Conservation (phyloP, 768 basidiomycete species). For the Roridomyces roridus region DNA sequence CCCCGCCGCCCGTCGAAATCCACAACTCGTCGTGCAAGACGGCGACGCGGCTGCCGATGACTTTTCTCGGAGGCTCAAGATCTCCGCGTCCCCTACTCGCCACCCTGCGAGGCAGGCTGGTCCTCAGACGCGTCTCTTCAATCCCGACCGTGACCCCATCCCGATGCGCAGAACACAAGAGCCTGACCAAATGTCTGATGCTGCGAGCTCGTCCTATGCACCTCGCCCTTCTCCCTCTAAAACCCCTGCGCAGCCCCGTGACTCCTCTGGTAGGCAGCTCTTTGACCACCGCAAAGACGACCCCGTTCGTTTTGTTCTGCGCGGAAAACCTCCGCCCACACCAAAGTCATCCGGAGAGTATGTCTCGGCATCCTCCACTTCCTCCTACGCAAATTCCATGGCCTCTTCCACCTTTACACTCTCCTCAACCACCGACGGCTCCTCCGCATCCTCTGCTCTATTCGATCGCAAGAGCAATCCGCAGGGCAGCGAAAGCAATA, state of each 20-base stretch:
- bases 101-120: constrained; percentile 40
- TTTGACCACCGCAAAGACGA: constrained; percentile 94
- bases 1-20: constrained; percentile 41
- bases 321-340: constrained; percentile 54
- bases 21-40: constrained; percentile 40
- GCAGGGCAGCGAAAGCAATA: constrained; percentile 59
- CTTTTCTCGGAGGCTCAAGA: constrained; percentile 74
- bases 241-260: constrained; percentile 34
- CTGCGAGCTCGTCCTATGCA: constrained; percentile 57
- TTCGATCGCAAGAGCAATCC: constrained; percentile 60
- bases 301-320: constrained; percentile 82
- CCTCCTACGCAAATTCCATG: constrained; percentile 74
- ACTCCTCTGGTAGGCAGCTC: constrained; percentile 59
- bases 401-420: constrained; percentile 75
- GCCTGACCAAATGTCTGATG: constrained; percentile 68
- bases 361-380: constrained; percentile 76
- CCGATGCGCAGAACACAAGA: constrained; percentile 68
- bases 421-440: constrained; percentile 79
- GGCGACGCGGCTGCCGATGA: constrained; percentile 71
- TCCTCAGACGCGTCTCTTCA: constrained; percentile 61
- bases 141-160: constrained; percentile 74
- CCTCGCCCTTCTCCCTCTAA: constrained; percentile 39
- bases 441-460: constrained; percentile 72
- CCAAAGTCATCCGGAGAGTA: constrained; percentile 72
- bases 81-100: constrained; percentile 57